Percentiles rank a stretch among this genome's conserved stretches.
phyloP scores from a whole-genome alignment of 2,329 filamentous ascomycete genomes.

The Pyricularia sp. region DNA sequence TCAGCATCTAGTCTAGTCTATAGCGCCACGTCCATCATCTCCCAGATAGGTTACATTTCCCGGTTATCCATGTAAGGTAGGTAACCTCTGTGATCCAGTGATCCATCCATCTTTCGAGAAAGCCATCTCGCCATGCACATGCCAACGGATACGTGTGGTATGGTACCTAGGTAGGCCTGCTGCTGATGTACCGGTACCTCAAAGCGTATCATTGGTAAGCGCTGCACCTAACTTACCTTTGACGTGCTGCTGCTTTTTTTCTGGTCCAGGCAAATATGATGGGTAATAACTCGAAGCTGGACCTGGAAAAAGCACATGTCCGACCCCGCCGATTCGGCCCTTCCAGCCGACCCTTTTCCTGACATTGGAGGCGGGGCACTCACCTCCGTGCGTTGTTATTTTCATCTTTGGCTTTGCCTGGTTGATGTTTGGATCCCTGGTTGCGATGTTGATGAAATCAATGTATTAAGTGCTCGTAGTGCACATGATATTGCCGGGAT shows the following conservation, averaged over 20 bases:
- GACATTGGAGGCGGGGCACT: background rate
- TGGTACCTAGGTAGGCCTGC: background rate
- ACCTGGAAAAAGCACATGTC: background rate
- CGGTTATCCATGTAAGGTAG: background rate
- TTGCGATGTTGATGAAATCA: background rate
- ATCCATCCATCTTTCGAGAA: background rate
- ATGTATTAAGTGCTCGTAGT: background rate
- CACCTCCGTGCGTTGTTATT: too few relatives aligned
- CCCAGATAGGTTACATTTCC: background rate
- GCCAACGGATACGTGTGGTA: background rate
- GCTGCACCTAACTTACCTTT: too few relatives aligned
- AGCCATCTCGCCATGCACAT: background rate
- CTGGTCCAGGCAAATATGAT: background rate
- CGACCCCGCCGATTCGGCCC: background rate
- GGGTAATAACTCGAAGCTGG: background rate
- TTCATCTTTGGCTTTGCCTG: too few relatives aligned
- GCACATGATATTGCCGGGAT: background rate
- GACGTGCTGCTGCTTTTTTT: too few relatives aligned
- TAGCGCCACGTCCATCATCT: background rate
- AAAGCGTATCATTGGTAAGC: too few relatives aligned
- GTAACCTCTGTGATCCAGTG: background rate
- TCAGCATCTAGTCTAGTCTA: background rate
- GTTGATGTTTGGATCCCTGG: background rate
- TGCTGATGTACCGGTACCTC: too few relatives aligned
- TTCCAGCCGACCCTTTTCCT: background rate